A percentile compares a stretch with the other conserved stretches of the same genome.
phyloP scores from a whole-genome alignment of 2,329 filamentous ascomycete genomes.

The Paracorniculantispora psalliotae region DNA sequence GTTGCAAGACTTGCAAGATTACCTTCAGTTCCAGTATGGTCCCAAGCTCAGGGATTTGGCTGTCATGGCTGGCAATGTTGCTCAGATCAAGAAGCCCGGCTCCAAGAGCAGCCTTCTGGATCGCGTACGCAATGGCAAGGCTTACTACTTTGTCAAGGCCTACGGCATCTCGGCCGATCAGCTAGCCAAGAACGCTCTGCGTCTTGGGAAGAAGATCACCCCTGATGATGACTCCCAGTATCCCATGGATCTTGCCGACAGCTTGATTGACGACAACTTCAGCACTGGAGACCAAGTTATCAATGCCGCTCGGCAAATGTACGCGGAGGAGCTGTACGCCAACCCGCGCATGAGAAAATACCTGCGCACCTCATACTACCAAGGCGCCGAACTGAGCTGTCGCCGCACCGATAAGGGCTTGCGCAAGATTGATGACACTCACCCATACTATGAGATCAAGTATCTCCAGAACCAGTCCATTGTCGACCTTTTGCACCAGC shows the following conservation, averaged over 20 bases:
- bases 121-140: slow-evolving; percentile 72
- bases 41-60: slow-evolving; percentile 76
- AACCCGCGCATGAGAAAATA: slow-evolving; percentile 87
- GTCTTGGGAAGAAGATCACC: slow-evolving; percentile 70
- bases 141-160: slow-evolving; percentile 77
- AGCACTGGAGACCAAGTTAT: slow-evolving; percentile 71
- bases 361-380: slow-evolving; percentile 78
- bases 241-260: slow-evolving; percentile 84
- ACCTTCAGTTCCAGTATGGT: slow-evolving; percentile 90
- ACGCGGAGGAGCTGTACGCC: slow-evolving; percentile 81
- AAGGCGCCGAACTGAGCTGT: slow-evolving; percentile 79
- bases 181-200: slow-evolving; percentile 79
- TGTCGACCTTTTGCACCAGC: slow-evolving; percentile 70
- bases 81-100: slow-evolving; percentile 74
- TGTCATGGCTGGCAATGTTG: slow-evolving; percentile 55
- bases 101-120: slow-evolving; percentile 77
- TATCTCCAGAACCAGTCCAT: slow-evolving; percentile 90
- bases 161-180: slow-evolving; percentile 88
- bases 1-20: slow-evolving; percentile 93
- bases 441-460: slow-evolving; percentile 97
- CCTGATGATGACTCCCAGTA: slow-evolving; percentile 77
- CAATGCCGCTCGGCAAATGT: slow-evolving; percentile 77
- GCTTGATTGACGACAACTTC: slow-evolving; percentile 67
- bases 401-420: slow-evolving; percentile 90
- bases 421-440: slow-evolving; percentile 87